A percentile compares a stretch with the other conserved stretches of the same genome.
Evolutionary conservation across 768 basidiomycete species (phyloP).

Genomic region (Auriscalpium vulgare): DNA sequence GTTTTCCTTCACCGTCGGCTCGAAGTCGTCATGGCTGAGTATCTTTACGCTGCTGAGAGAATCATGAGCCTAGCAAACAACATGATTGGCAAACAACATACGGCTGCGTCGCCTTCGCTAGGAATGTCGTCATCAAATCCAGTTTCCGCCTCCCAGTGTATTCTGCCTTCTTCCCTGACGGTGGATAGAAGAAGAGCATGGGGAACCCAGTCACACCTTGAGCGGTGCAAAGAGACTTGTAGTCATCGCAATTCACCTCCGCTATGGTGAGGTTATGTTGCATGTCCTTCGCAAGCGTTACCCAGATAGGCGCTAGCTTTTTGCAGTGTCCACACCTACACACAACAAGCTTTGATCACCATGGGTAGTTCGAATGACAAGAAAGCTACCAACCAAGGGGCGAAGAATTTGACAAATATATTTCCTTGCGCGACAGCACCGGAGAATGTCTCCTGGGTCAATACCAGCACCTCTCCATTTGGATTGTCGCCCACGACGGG

Average conservation of each 20-base stretch:
- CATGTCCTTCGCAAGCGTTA: constrained; percentile 62
- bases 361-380: background rate
- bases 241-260: constrained; percentile 83
- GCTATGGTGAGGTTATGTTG: constrained; percentile 68
- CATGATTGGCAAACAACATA: constrained; percentile 29
- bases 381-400: constrained; percentile 58
- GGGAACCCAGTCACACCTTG: constrained; percentile 78
- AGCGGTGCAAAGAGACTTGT: constrained; percentile 55
- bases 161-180: constrained; percentile 48
- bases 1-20: constrained; percentile 33
- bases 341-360: background rate
- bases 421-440: constrained; percentile 37
- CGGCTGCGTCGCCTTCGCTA: constrained; percentile 67
- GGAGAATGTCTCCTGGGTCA: constrained; percentile 42
- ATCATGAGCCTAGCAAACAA: background rate
- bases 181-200: constrained; percentile 61
- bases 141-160: constrained; percentile 70
- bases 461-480: constrained; percentile 29
- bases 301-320: constrained; percentile 81
- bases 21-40: constrained; percentile 36
- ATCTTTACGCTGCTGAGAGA: constrained; percentile 26
- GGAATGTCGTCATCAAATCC: constrained; percentile 64
- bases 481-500: constrained; percentile 24
- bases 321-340: constrained; percentile 91
- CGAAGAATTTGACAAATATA: constrained; percentile 75